Evolutionary conservation across 2,329 filamentous ascomycete species (phyloP), one percentile per base, ranked within the genome.

Genomic region (Apiospora phragmitis): DNA sequence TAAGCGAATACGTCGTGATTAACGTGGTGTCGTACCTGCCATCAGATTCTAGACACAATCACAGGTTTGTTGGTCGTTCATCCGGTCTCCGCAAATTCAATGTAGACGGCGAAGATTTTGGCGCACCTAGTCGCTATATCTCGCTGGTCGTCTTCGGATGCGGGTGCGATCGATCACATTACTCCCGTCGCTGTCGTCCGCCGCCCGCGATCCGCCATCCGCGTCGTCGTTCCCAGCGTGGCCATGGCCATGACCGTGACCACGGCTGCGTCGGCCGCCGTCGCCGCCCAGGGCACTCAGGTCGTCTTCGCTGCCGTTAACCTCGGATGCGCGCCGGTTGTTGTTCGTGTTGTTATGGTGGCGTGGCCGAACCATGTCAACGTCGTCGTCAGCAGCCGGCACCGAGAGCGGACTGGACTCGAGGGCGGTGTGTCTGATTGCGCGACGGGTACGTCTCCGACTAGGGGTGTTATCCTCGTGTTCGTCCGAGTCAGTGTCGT

Each of bases 361-460:
- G n/a, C 32, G 55, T 38, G 55, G 18, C 21, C 32, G 32, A 35
- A 38, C 9, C 55, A 62, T 35, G 32, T 62, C 55, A 11, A 62
- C 70, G 11, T 70, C 70, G 29, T 72, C 70, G 6, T 67, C 73
- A 26, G 76, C 75, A 59, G 74, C 74, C 6, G 74, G 75, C 3
- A 73, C 75, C 16, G 78, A 79, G 65, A 79, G 75, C 4, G 77
- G 77, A 70, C 77, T 79, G 6, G 78, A 79, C 66, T 76, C 76
- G 21, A 71, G 68, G 51, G 55, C 41, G 35, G 26, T 47, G 7
- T 75, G 72, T 42, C 72, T 73, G 43, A 55, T 12, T 47, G 73
- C 75, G 12, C 74, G 73, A 32, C 76, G 75, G 16, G 69, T 73
- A 45, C 75, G 73, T 1, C 71, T 67, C 29, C 77, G 75, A 9